Percentiles rank a stretch among this genome's conserved stretches.
phyloP scores from a whole-genome alignment of 2,329 filamentous ascomycete species.

The Fusarium sp. region DNA sequence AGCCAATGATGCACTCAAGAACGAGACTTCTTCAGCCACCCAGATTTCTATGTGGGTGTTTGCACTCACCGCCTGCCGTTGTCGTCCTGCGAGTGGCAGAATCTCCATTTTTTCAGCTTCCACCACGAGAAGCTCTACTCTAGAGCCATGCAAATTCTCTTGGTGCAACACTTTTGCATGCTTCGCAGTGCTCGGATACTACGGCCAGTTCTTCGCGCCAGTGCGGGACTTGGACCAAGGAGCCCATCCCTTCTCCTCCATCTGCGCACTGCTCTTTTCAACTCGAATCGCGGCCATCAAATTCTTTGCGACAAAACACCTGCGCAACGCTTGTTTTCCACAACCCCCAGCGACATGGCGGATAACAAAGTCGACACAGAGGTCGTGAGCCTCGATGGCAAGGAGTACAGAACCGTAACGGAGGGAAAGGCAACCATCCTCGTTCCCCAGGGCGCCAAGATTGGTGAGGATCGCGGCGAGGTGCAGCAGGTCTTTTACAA shows the following conservation, averaged over 20 bases:
- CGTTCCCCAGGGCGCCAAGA: constrained; percentile 60
- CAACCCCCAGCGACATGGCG: constrained; percentile 38
- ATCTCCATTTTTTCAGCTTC: background rate
- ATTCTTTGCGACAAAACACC: constrained; percentile 6
- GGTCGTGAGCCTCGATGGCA: constrained; percentile 54
- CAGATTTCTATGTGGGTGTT: background rate
- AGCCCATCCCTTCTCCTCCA: background rate
- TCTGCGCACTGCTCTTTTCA: background rate
- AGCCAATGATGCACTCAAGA: background rate
- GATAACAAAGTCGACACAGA: constrained; percentile 31
- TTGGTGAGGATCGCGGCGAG: constrained; percentile 66
- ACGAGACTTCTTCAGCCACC: background rate
- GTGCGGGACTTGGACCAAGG: constrained; percentile 12
- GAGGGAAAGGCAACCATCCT: constrained; percentile 70
- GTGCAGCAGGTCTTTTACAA: constrained; percentile 95
- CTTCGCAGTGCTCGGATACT: constrained; percentile 24
- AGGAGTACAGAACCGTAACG: constrained; percentile 63
- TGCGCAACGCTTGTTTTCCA: constrained; percentile 31
- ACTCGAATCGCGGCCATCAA: constrained; percentile 4
- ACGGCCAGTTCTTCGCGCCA: constrained; percentile 32
- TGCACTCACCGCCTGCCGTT: background rate
- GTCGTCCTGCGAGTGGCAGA: background rate
- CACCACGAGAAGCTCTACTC: constrained; percentile 12
- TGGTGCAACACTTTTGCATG: constrained; percentile 34
- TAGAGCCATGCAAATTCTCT: constrained; percentile 26